phyloP scores from a whole-genome alignment of 805 yeast genomes.

The Ogataea nonfermentans region DNA sequence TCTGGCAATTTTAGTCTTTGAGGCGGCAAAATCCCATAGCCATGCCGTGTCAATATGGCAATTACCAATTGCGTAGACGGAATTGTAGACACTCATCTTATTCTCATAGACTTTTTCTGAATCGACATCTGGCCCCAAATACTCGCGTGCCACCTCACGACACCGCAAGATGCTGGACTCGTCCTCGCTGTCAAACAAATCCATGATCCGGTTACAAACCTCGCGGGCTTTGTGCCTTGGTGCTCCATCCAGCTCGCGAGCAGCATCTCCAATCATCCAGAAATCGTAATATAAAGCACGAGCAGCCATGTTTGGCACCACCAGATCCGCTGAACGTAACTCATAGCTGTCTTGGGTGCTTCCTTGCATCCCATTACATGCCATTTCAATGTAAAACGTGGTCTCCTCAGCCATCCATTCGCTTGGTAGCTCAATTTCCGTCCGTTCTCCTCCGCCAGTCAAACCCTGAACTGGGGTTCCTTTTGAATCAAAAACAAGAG shows the following conservation, averaged over 20 bases:
- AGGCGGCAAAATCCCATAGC: conserved; percentile 99
- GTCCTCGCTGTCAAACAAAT: conserved; percentile 73
- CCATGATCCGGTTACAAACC: conserved; percentile 79
- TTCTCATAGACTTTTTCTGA: conserved; percentile 60
- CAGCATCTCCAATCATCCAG: conserved; percentile 87
- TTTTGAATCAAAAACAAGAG: conserved; percentile 62
- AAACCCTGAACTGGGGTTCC: conserved; percentile 81
- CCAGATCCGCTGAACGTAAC: conserved; percentile 69
- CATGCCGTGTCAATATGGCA: conserved; percentile 98
- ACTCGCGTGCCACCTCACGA: conserved; percentile 60
- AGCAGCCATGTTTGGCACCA: conserved; percentile 79
- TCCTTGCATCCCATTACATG: conserved; percentile 91
- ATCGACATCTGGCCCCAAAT: conserved; percentile 66
- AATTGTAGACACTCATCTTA: conserved; percentile 38
- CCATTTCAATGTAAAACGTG: conserved; percentile 78
- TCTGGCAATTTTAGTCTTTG: conserved; percentile 86
- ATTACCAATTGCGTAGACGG: conserved; percentile 86
- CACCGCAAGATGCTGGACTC: conserved; percentile 56
- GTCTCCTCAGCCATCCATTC: conserved; percentile 55
- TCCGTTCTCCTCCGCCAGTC: conserved; percentile 81
- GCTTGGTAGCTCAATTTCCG: conserved; percentile 65
- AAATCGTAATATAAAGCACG: conserved; percentile 76
- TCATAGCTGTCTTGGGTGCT: conserved; percentile 64
- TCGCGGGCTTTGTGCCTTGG: conserved; percentile 82
- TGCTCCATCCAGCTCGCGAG: conserved; percentile 81